Percentiles rank a stretch among this genome's conserved stretches.
These are phyloP conservation scores for Tetrahymena borealis DNA, from an alignment of 73 alveolate genomes.

Conservation along the genomic window DNA sequence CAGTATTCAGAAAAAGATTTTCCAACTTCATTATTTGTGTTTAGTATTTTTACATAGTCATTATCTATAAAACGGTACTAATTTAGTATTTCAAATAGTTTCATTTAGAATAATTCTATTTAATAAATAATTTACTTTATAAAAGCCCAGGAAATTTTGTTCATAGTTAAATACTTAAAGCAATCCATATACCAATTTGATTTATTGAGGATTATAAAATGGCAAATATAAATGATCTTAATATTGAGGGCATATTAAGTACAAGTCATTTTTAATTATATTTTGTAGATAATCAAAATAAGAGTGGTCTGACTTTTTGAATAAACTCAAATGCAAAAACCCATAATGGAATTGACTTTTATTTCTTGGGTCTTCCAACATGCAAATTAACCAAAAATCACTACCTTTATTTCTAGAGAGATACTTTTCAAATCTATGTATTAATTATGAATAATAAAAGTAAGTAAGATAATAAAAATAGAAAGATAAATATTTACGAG, in stretches of 20 bases:
- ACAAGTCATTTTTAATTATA: not conserved
- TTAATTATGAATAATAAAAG: too few relatives aligned
- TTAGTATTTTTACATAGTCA: not conserved
- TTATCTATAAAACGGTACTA: not conserved
- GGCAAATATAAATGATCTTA: not conserved
- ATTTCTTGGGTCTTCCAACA: not conserved
- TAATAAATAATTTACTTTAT: not conserved
- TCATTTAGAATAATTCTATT: too few relatives aligned
- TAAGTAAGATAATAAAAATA: too few relatives aligned
- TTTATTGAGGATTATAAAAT: not conserved
- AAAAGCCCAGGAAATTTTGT: not conserved
- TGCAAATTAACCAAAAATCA: not conserved
- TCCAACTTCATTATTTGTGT: not conserved
- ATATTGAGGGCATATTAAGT: not conserved
- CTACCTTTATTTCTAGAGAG: not conserved
- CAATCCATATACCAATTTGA: not conserved
- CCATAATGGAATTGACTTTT: not conserved
- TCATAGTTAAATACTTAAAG: not conserved
- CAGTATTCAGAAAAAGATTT: not conserved
- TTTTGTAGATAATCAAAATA: not conserved
- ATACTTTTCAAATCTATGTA: not conserved
- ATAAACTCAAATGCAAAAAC: not conserved
- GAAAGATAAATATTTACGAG: not conserved
- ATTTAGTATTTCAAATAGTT: too few relatives aligned
- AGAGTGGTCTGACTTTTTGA: not conserved